Base-by-base conservation (phyloP, 768 basidiomycete species). In the Auricularia sp. region DNA sequence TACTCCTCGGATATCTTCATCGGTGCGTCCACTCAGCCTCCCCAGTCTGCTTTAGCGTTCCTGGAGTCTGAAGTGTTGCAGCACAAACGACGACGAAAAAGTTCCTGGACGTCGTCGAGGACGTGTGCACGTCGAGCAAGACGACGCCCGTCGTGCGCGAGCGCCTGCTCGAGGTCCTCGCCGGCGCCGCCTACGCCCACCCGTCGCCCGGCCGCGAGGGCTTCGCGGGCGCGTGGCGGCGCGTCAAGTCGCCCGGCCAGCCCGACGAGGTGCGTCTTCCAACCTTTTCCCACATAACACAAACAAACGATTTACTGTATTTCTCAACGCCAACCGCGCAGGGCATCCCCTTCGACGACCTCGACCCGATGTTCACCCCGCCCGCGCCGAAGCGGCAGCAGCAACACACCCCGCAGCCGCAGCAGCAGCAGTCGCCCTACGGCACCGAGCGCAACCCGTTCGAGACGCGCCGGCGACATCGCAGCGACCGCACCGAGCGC, bases 81-180 rank as follows among this genome's bases (percentile, higher is more conserved):
- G 74, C 81, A 13, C 86, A 90, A 69, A 87, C 85, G 45, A 81
- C 84, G 14, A 79, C 86, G 37, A 85, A 85, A 70, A 93, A 93
- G 72, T 94, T 94, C 70, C 75, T 90, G 21, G 88, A 92, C 62
- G 85, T 84, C 1, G 77, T 94, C 18, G 92, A 93, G 66, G 89
- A 92, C 18, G 81, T 90, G 21, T 75, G 93, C 3, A 77, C 75
- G 1, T 83, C 82, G 0, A 70, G 83, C 0, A 79, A 83, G 54
- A 91, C 91, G 0, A 82, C 84, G 0, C 92, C 91, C 8, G 92
- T 93, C 1, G 90, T 92, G 0, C 81, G 85, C 51, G 92, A 94
- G 71, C 82, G 92, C 3, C 71, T 97, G 44, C 76, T 92, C 65
- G 88, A 92, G 68, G 88, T 94, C 0, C 77, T 97, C 3, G 91